Conservation (phyloP, 2,329 filamentous ascomycete genomes). For the Sclerotinia subarctica region DNA sequence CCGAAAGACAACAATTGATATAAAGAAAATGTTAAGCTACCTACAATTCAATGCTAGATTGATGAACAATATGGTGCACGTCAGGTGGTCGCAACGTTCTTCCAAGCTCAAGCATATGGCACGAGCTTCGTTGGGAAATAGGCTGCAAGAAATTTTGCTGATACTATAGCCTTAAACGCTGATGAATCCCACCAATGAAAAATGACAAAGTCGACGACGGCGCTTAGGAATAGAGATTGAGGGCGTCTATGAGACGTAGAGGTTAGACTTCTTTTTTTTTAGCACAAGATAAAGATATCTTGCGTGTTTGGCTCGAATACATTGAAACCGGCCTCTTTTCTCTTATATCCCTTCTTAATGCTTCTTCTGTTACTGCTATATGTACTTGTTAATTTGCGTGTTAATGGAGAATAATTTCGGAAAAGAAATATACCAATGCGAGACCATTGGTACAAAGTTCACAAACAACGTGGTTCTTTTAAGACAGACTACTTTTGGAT, state of each 20-base stretch:
- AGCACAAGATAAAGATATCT: too few species aligned
- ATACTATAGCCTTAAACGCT: neutral
- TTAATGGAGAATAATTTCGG: neutral
- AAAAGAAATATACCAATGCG: neutral
- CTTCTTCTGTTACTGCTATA: neutral
- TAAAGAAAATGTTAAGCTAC: too few species aligned
- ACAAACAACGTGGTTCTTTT: neutral
- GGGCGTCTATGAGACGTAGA: neutral
- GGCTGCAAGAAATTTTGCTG: neutral
- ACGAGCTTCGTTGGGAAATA: neutral
- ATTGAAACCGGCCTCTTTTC: too few species aligned
- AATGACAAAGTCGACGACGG: neutral
- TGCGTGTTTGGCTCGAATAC: neutral
- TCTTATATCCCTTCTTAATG: neutral
- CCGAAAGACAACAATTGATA: neutral
- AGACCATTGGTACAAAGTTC: neutral
- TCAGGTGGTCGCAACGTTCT: neutral
- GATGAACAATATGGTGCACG: neutral
- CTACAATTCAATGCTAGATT: neutral
- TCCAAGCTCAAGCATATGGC: neutral
- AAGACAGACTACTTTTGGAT: neutral
- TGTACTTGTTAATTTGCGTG: neutral
- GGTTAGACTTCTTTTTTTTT: neutral
- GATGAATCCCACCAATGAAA: neutral
- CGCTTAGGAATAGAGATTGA: neutral